Evolutionary conservation across 306 rosid species (phyloP).

Genomic region (Lathyrus aphaca): DNA sequence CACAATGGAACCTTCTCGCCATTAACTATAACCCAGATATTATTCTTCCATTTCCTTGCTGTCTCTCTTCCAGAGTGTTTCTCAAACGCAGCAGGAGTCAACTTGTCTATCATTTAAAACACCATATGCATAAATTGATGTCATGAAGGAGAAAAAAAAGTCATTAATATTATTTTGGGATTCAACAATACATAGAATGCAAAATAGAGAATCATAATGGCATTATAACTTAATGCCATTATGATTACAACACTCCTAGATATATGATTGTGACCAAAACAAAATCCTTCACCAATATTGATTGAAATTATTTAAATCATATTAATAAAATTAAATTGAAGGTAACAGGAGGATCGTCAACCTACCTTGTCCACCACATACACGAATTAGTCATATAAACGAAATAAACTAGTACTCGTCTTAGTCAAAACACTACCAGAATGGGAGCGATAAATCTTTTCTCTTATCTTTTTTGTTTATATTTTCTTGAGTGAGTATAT

Average conservation of each 20-base stretch:
- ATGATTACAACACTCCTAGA: constrained; percentile 10
- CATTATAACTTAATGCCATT: too few relatives aligned
- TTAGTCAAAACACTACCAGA: too few relatives aligned
- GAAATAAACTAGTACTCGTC: neutral
- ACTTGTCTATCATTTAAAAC: constrained; percentile 58
- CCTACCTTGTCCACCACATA: constrained; percentile 15
- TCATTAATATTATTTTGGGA: neutral
- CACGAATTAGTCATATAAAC: constrained; percentile 24
- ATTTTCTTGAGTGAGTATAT: constrained; percentile 33
- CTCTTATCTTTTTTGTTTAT: too few relatives aligned
- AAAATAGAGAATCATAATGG: constrained; percentile 10
- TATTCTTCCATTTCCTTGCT: constrained; percentile 97
- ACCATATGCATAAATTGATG: constrained; percentile 27
- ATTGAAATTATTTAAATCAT: constrained; percentile 1
- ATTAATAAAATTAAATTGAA: constrained; percentile 9
- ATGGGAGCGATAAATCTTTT: too few relatives aligned
- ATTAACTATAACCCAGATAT: constrained; percentile 84
- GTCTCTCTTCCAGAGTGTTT: constrained; percentile 98
- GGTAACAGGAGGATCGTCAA: constrained; percentile 25
- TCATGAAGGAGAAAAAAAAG: constrained; percentile 24
- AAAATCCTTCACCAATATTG: neutral
- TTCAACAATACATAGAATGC: constrained; percentile 15
- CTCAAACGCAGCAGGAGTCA: constrained; percentile 95
- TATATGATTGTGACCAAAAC: constrained; percentile 12
- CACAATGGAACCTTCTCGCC: constrained; percentile 89